phyloP scores from a whole-genome alignment of 208 protist genomes.

The Crithidia brevicula region DNA sequence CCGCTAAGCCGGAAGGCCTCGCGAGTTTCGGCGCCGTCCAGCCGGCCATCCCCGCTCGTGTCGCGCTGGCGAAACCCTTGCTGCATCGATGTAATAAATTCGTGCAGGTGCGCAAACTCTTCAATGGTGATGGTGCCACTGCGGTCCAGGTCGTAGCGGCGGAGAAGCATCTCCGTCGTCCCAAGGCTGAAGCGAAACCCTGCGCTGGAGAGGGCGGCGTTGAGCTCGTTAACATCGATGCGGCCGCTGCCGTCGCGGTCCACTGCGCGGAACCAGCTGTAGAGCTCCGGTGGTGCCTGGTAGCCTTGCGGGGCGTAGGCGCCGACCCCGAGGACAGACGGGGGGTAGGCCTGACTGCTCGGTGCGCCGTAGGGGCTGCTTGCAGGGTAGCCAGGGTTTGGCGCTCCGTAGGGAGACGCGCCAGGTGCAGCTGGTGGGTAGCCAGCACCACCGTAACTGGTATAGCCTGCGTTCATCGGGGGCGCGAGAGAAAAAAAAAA shows the following conservation, averaged over 20 bases:
- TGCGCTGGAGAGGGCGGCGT: slow-evolving; percentile 56
- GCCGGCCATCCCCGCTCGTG: slow-evolving; percentile 39
- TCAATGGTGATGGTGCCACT: slow-evolving; percentile 60
- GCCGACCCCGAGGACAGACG: not conserved
- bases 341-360: not conserved
- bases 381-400: not conserved
- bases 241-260: slow-evolving; percentile 59
- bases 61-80: slow-evolving; percentile 61
- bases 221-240: slow-evolving; percentile 70
- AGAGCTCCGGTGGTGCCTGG: slow-evolving; percentile 28
- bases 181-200: slow-evolving; percentile 66
- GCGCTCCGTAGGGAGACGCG: not conserved
- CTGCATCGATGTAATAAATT: slow-evolving; percentile 64
- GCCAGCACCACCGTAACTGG: not conserved
- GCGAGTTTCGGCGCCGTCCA: slow-evolving; percentile 59
- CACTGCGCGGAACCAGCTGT: slow-evolving; percentile 68
- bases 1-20: slow-evolving; percentile 42
- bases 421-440: not conserved
- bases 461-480: slow-evolving; percentile 8
- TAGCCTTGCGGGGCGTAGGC: slow-evolving; percentile 15
- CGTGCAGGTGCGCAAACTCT: slow-evolving; percentile 74
- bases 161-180: slow-evolving; percentile 71
- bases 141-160: slow-evolving; percentile 71
- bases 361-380: not conserved
- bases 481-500: not conserved